Conservation (phyloP, 352 stramenopile species). For the Globisporangium megalacanthum region DNA sequence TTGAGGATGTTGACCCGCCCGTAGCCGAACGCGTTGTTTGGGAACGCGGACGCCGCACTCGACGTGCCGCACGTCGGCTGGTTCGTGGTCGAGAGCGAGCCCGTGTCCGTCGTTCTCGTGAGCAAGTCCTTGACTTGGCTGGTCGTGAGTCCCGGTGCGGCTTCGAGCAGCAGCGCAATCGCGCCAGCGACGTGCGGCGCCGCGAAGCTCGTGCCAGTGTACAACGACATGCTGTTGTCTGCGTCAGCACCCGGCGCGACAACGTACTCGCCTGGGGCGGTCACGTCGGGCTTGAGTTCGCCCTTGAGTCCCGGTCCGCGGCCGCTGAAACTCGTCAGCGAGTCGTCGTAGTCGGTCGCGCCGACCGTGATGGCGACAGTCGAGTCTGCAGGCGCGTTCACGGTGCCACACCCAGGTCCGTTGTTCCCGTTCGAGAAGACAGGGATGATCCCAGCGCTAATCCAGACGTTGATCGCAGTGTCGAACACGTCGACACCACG, state of each 20-base stretch:
- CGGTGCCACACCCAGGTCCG: slow-evolving; percentile 33
- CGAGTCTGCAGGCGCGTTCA: slow-evolving; percentile 28
- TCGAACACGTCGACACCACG: slow-evolving; percentile 14
- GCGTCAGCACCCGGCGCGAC: slow-evolving; percentile 14
- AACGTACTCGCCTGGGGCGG: slow-evolving; percentile 27
- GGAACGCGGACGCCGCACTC: slow-evolving; percentile 17
- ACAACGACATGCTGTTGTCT: slow-evolving; percentile 11
- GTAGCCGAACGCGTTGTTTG: slow-evolving; percentile 57
- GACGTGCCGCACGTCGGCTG: slow-evolving; percentile 8
- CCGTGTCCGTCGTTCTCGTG: slow-evolving; percentile 10
- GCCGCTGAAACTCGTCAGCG: slow-evolving; percentile 24
- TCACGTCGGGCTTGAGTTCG: slow-evolving; percentile 36
- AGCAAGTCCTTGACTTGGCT: slow-evolving; percentile 24
- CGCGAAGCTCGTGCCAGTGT: slow-evolving; percentile 32
- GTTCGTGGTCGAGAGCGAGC: slow-evolving; percentile 4
- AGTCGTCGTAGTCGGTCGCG: slow-evolving; percentile 31
- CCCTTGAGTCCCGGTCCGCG: slow-evolving; percentile 31
- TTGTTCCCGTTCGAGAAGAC: slow-evolving; percentile 49
- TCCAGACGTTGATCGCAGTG: slow-evolving; percentile 38
- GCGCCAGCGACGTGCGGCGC: slow-evolving; percentile 33
- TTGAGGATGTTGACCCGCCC: slow-evolving; percentile 39
- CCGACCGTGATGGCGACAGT: slow-evolving; percentile 38
- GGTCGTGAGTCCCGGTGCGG: slow-evolving; percentile 19
- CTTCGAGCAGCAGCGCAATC: slow-evolving; percentile 32
- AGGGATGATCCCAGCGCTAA: slow-evolving; percentile 43